A percentile compares a stretch with the other conserved stretches of the same genome.
Conservation (phyloP, 2,329 filamentous ascomycete species). For the Zasmidium citrigriseum region DNA sequence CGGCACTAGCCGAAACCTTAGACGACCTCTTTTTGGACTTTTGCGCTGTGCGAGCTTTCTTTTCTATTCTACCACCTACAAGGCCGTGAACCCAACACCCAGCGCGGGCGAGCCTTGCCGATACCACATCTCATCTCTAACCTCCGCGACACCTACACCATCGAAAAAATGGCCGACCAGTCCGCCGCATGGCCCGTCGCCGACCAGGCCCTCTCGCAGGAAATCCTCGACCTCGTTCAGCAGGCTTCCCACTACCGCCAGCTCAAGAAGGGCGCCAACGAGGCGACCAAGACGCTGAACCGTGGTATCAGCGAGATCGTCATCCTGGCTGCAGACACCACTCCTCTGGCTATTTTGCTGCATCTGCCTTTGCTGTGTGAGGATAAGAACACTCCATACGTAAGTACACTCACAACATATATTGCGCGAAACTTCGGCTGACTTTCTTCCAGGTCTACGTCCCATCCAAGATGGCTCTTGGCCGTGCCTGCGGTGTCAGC, state of each 20-base stretch:
- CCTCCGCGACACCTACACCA: slow-evolving; percentile 3
- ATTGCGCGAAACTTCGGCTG: not conserved
- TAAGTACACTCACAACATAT: not conserved
- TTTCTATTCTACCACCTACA: slow-evolving; percentile 19
- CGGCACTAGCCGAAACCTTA: not conserved
- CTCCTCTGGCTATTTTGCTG: slow-evolving; percentile 82
- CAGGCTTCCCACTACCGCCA: slow-evolving; percentile 62
- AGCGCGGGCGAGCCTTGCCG: slow-evolving; percentile 33
- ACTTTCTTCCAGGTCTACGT: slow-evolving; percentile 36
- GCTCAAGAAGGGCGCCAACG: slow-evolving; percentile 88
- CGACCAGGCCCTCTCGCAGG: slow-evolving; percentile 51
- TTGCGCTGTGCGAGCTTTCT: not conserved
- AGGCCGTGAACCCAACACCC: slow-evolving; percentile 37
- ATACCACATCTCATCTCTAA: slow-evolving; percentile 19
- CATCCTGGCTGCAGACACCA: slow-evolving; percentile 84
- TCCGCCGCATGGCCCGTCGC: slow-evolving; percentile 41
- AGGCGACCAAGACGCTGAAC: slow-evolving; percentile 84
- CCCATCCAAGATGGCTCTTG: slow-evolving; percentile 76
- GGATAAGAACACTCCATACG: slow-evolving; percentile 67
- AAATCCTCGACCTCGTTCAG: slow-evolving; percentile 61
- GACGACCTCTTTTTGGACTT: slow-evolving; percentile 1
- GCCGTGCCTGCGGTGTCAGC: slow-evolving; percentile 85
- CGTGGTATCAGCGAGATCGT: slow-evolving; percentile 88
- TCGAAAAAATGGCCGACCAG: slow-evolving; percentile 51
- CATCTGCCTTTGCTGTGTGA: slow-evolving; percentile 88